Conservation (phyloP, 768 basidiomycete genomes). For the Lentinula guzmanii region DNA sequence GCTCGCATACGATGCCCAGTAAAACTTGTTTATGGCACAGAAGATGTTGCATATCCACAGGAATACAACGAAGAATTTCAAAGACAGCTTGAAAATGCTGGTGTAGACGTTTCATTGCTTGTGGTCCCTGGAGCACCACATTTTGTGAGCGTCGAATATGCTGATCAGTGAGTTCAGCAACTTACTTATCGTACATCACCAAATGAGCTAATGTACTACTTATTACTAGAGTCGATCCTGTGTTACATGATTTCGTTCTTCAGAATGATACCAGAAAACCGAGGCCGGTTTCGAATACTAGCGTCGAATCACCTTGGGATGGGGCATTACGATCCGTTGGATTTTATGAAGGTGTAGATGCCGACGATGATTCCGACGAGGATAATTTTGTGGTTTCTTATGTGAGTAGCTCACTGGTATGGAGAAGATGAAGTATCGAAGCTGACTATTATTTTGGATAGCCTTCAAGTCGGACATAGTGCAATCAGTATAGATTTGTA, state of each 20-base stretch:
- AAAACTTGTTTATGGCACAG: conserved; percentile 17
- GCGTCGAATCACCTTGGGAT: neutral
- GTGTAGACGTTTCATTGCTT: conserved; percentile 14
- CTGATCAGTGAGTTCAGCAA: conserved; percentile 4
- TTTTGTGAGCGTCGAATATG: conserved; percentile 14
- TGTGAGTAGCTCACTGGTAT: neutral
- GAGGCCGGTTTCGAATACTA: neutral
- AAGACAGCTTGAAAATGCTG: conserved; percentile 16
- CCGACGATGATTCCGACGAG: neutral
- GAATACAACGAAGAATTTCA: conserved; percentile 12
- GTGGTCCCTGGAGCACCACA: conserved; percentile 18
- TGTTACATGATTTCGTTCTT: neutral
- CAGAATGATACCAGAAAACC: neutral
- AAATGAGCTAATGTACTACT: neutral
- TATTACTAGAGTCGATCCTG: neutral
- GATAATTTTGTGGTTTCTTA: neutral
- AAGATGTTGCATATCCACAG: conserved; percentile 20
- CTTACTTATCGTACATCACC: no score
- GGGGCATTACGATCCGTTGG: neutral
- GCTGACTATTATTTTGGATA: neutral
- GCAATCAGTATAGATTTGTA: neutral
- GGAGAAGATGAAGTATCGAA: neutral
- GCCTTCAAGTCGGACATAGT: neutral
- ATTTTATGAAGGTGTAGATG: neutral
- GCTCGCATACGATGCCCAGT: conserved; percentile 16